Evolutionary conservation across 164 flowering plant species (phyloP).

Genomic region (Vitis vinifera): DNA sequence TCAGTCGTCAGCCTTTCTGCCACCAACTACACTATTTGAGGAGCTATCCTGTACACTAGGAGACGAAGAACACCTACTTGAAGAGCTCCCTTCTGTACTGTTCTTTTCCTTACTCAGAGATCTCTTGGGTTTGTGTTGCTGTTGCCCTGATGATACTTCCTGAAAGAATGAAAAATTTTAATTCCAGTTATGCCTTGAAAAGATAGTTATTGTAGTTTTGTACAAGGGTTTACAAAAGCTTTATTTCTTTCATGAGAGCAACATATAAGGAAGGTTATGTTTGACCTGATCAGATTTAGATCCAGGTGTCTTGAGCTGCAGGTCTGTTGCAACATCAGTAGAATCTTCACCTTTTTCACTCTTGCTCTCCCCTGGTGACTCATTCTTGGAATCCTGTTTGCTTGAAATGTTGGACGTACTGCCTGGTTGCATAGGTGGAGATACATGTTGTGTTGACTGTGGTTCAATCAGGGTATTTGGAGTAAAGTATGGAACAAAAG

Average conservation of each 20-base stretch:
- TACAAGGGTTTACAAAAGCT: no score
- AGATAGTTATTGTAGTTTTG: not conserved
- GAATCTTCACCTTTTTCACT: slow-evolving; percentile 28
- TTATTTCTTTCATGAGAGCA: no score
- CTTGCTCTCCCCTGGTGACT: slow-evolving; percentile 27
- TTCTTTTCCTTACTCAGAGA: slow-evolving; percentile 19
- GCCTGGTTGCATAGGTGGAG: slow-evolving; percentile 40
- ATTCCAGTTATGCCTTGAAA: not conserved
- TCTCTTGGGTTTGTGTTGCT: slow-evolving; percentile 20
- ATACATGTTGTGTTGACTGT: slow-evolving; percentile 39
- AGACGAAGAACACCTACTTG: slow-evolving; percentile 40
- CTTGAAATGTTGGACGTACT: slow-evolving; percentile 45
- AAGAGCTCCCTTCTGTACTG: slow-evolving; percentile 24
- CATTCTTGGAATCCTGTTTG: slow-evolving; percentile 52
- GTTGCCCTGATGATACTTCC: slow-evolving; percentile 29
- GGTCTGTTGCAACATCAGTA: slow-evolving; percentile 37
- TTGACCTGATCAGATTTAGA: slow-evolving; percentile 36
- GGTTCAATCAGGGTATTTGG: slow-evolving; percentile 57
- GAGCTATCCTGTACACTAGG: slow-evolving; percentile 46
- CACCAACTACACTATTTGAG: slow-evolving; percentile 29
- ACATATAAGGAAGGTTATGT: not conserved
- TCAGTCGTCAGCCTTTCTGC: slow-evolving; percentile 20
- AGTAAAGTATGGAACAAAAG: slow-evolving; percentile 63
- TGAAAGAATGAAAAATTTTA: slow-evolving; percentile 13
- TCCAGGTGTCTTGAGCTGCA: slow-evolving; percentile 52